Base-by-base conservation (phyloP, 306 rosid species). In the Glycyrrhiza uralensis region DNA sequence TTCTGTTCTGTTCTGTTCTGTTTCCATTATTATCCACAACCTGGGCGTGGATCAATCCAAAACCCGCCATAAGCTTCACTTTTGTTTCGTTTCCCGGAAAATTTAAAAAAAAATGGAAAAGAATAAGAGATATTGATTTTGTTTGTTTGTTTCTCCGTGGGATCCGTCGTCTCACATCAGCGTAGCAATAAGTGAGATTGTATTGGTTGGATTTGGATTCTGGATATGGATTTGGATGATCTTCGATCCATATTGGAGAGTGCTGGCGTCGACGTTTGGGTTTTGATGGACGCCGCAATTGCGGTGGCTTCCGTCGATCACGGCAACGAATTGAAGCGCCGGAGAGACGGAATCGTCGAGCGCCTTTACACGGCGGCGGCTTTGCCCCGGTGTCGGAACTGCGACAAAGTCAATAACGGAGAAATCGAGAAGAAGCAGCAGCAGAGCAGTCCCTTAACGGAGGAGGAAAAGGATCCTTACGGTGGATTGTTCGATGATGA, bases 321-420 rank as follows among this genome's bases (percentile, higher is more conserved):
- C 66, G 81, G 66, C 32, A 24, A 11, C 23, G 92, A 89, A 55
- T 80, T 92, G 75, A 89, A 76, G 81, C 80, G 69, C 29, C 89
- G 97, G 28, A 50, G 97, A 58, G 97, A 92, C 6, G 89, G 87
- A 50, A 89, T 92, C 76, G 92, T 89, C 0, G 90, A 89, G 78
- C 76, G 87, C 50, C 92, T 92, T 17, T 92, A 87, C 29, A 75
- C 85, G 29, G 81, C 85, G 15, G 61, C 81, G 4, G 28, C 72
- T 38, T 72, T 56, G 1, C 23, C 59, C 2, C 81, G 74, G 14
- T 82, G 89, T 13, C 77, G 11, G 0, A 90, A 82, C 61, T 82
- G 91, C 74, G 68, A 78, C 74, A 65, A 78, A 0, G 36, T 28
- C 20, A 46, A 39, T 66, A 46, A 44, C 6, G 35, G 67, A 50